Conservation (phyloP, 768 basidiomycete species). For the Amanita rubescens region DNA sequence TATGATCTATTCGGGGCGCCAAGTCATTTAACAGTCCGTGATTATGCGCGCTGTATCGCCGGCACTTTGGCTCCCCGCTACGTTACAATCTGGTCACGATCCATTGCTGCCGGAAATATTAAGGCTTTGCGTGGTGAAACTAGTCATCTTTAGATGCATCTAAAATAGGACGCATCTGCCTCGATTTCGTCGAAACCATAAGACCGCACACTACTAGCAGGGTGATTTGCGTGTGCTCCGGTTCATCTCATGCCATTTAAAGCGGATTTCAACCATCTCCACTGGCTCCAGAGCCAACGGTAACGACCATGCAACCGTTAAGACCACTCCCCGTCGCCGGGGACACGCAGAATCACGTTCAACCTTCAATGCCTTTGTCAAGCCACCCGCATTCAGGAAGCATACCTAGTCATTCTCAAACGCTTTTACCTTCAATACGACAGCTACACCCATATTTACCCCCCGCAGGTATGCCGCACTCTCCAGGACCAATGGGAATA, state of each 20-base stretch:
- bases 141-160: slow-evolving; percentile 27
- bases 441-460: slow-evolving; percentile 61
- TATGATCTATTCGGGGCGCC: slow-evolving; percentile 5
- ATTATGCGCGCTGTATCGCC: slow-evolving; percentile 20
- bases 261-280: slow-evolving; percentile 11
- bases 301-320: slow-evolving; percentile 19
- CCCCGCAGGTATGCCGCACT: slow-evolving; percentile 35
- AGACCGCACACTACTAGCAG: slow-evolving; percentile 17
- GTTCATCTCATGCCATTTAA: slow-evolving; percentile 25
- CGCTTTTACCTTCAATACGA: slow-evolving; percentile 57
- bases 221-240: slow-evolving; percentile 20
- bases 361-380: slow-evolving; percentile 9
- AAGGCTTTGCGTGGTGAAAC: slow-evolving; percentile 26
- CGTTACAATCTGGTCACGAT: slow-evolving; percentile 28
- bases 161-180: slow-evolving; percentile 27
- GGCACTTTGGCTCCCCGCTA: slow-evolving; percentile 13
- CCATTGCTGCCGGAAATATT: slow-evolving; percentile 30
- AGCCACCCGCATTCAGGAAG: slow-evolving; percentile 16
- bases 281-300: slow-evolving; percentile 13
- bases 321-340: slow-evolving; percentile 19
- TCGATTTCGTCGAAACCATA: slow-evolving; percentile 23
- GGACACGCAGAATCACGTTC: slow-evolving; percentile 16
- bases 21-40: slow-evolving; percentile 7
- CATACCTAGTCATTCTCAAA: slow-evolving; percentile 20
- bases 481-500: slow-evolving; percentile 8